These are phyloP conservation scores for Rhodosporidiobolus odoratus DNA, from an alignment of 768 basidiomycete species.

Conservation along the genomic window DNA sequence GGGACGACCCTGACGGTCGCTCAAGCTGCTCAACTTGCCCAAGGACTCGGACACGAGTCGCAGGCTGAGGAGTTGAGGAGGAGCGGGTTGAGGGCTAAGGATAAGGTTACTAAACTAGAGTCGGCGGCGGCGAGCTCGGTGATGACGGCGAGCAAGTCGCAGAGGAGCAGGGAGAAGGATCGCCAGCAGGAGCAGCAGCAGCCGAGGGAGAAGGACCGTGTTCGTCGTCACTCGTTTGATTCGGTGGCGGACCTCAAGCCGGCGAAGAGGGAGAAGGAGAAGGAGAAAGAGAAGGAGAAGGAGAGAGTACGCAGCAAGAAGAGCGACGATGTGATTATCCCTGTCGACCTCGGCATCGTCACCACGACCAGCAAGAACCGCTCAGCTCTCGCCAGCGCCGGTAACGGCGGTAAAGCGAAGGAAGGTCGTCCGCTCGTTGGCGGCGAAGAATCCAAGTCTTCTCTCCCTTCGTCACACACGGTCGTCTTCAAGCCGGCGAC, in stretches of 20 bases:
- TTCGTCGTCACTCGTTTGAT: neutral
- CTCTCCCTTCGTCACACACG: too few relatives aligned
- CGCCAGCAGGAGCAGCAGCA: neutral
- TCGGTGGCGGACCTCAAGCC: neutral
- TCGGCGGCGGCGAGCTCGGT: neutral
- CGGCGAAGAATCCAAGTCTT: too few relatives aligned
- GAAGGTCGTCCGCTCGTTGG: too few relatives aligned
- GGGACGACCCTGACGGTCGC: slow-evolving; percentile 3
- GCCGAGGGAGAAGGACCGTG: neutral
- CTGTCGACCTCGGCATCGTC: too few relatives aligned
- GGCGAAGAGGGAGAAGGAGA: neutral
- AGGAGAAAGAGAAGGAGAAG: neutral
- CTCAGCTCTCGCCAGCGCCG: too few relatives aligned
- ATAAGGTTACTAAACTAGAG: neutral
- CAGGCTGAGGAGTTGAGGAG: neutral
- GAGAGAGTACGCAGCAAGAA: too few relatives aligned
- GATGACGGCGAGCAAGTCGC: neutral
- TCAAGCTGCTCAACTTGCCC: neutral
- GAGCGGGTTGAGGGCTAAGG: slow-evolving; percentile 4
- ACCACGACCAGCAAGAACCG: too few relatives aligned
- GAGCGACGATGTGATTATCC: too few relatives aligned
- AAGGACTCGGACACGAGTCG: neutral
- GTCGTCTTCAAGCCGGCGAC: too few relatives aligned
- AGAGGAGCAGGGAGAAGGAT: neutral
- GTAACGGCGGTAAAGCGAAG: too few relatives aligned